Evolutionary conservation across 1,284 basidiomycete species (phyloP).

Genomic region (Ceratobasidium sp.): DNA sequence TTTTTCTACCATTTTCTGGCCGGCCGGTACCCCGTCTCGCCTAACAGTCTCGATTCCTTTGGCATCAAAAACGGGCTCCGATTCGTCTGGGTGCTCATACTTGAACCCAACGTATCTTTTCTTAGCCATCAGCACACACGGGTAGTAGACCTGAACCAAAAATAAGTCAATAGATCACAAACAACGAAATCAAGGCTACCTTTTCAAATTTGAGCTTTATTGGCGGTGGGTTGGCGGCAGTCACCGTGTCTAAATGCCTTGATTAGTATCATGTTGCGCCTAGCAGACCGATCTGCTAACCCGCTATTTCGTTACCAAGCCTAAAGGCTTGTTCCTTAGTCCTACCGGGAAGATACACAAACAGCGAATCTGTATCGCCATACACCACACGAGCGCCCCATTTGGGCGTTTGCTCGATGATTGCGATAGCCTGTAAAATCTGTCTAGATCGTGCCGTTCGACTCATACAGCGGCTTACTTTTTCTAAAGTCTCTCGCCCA

Average conservation of each 20-base stretch:
- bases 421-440: conserved; percentile 74
- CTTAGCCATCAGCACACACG: conserved; percentile 93
- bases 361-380: conserved; percentile 98
- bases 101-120: conserved; percentile 98
- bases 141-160: conserved; percentile 81
- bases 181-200: conserved; percentile 57
- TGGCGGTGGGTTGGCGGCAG: conserved; percentile 86
- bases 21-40: conserved; percentile 87
- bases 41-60: conserved; percentile 98
- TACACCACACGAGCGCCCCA: conserved; percentile 96
- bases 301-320: conserved; percentile 92
- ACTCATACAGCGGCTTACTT: conserved; percentile 60
- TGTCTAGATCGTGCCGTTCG: not conserved
- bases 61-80: conserved; percentile 87
- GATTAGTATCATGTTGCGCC: not conserved
- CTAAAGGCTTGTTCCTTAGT: conserved; percentile 93
- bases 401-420: conserved; percentile 79
- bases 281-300: not conserved
- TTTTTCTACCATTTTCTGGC: conserved; percentile 88
- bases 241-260: conserved; percentile 66
- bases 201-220: conserved; percentile 98
- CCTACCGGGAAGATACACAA: conserved; percentile 87
- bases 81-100: conserved; percentile 85
- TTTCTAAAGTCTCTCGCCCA: conserved; percentile 94
- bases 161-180: not conserved